Conservation (phyloP, 805 yeast species). For the Spathaspora gorwiae region DNA sequence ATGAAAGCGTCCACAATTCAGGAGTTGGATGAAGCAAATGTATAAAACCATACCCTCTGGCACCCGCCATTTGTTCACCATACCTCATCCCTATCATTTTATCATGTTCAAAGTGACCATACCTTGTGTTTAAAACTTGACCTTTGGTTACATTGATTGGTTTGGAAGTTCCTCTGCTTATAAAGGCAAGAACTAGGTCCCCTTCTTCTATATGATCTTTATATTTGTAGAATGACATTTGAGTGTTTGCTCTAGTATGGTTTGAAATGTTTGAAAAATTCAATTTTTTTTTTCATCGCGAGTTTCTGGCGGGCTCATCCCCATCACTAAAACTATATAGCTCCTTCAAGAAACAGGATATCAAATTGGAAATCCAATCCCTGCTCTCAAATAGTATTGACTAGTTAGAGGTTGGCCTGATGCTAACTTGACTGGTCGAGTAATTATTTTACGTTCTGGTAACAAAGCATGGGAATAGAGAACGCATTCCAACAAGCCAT, state of each 20-base stretch:
- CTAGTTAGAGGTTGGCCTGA: too few species aligned
- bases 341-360: too few species aligned
- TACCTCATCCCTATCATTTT: slow-evolving; percentile 75
- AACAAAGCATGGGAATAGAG: too few species aligned
- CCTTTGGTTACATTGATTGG: slow-evolving; percentile 63
- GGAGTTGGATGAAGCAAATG: slow-evolving; percentile 90
- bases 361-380: too few species aligned
- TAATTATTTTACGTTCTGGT: too few species aligned
- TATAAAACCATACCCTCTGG: slow-evolving; percentile 76
- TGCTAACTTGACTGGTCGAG: too few species aligned
- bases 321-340: too few species aligned
- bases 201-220: slow-evolving; percentile 75
- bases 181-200: slow-evolving; percentile 81
- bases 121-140: slow-evolving; percentile 72
- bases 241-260: not conserved
- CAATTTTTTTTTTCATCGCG: not conserved
- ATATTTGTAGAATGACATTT: slow-evolving; percentile 52
- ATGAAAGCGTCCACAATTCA: slow-evolving; percentile 91
- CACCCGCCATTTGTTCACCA: slow-evolving; percentile 81
- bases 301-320: not conserved
- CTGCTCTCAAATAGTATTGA: too few species aligned
- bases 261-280: not conserved
- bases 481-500: too few species aligned
- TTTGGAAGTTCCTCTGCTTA: slow-evolving; percentile 74
- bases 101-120: slow-evolving; percentile 83